Percentiles rank a stretch among this genome's conserved stretches.
phyloP scores from a whole-genome alignment of 2,329 filamentous ascomycete genomes.

The Monosporascus sp. region DNA sequence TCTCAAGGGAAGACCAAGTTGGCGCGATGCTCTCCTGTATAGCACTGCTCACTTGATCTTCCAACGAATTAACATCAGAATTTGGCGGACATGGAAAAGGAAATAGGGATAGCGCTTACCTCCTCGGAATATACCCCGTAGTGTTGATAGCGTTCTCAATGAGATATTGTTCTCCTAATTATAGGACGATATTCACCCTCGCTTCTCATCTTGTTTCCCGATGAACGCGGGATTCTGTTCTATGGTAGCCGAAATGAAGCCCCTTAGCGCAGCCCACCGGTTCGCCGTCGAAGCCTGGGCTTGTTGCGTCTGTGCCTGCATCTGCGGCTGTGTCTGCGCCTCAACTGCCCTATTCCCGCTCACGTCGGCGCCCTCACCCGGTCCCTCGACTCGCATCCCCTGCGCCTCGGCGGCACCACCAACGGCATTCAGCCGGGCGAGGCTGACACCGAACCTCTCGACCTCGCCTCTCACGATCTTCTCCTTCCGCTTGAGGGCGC shows the following conservation, averaged over 20 bases:
- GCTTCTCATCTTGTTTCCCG: constrained; percentile 18
- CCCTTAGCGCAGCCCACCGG: constrained; percentile 76
- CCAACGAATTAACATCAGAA: neutral
- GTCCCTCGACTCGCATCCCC: constrained; percentile 11
- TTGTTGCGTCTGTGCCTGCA: constrained; percentile 6
- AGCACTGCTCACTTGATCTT: neutral
- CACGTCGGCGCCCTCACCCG: neutral
- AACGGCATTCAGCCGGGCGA: constrained; percentile 64
- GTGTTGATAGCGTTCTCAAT: neutral
- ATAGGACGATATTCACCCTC: constrained; percentile 5
- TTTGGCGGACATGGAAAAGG: neutral
- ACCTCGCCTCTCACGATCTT: constrained; percentile 74
- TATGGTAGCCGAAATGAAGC: constrained; percentile 82
- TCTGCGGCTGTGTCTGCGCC: constrained; percentile 9
- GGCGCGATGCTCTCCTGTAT: neutral
- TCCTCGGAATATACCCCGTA: neutral
- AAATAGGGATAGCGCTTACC: neutral
- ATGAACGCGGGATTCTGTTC: constrained; percentile 79
- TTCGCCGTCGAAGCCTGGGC: constrained; percentile 40
- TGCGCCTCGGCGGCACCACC: constrained; percentile 14
- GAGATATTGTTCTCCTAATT: neutral
- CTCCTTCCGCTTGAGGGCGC: constrained; percentile 79
- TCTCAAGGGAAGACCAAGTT: neutral
- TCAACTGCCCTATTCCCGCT: neutral
- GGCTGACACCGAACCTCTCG: constrained; percentile 75